A percentile compares a stretch with the other conserved stretches of the same genome.
phyloP scores from a whole-genome alignment of 345 rosid species.

The Anastatica hierochuntica region DNA sequence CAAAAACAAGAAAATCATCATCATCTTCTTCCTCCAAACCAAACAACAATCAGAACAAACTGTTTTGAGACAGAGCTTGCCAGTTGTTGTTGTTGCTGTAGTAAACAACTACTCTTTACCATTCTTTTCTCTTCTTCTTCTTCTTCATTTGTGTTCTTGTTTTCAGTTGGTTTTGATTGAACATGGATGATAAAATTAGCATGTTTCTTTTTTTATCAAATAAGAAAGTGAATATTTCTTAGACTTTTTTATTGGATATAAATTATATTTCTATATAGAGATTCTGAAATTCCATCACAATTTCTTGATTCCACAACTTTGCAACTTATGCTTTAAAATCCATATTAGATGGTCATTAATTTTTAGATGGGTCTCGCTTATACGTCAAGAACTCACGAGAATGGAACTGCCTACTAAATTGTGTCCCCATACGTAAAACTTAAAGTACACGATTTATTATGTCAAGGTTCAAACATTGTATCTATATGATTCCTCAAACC shows the following conservation, averaged over 20 bases:
- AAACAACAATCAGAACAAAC: conserved; percentile 33
- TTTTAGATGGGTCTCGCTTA: neutral
- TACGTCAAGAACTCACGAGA: conserved; percentile 4
- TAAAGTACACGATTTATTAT: neutral
- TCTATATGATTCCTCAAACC: too few species aligned
- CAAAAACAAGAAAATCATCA: conserved; percentile 56
- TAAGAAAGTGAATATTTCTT: conserved; percentile 2
- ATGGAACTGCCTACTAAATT: neutral
- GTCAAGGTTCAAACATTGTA: neutral
- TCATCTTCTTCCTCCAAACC: conserved; percentile 55
- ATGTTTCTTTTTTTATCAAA: conserved; percentile 7
- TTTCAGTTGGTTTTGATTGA: conserved; percentile 13
- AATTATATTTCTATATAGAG: too few species aligned
- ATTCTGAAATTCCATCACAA: too few species aligned
- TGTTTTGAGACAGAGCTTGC: conserved; percentile 34
- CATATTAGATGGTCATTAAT: neutral
- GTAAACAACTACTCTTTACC: conserved; percentile 10
- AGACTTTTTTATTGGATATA: too few species aligned
- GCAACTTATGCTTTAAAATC: neutral
- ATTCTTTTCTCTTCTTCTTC: conserved; percentile 10
- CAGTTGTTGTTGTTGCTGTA: conserved; percentile 5
- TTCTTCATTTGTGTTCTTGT: conserved; percentile 17
- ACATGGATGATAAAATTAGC: conserved; percentile 9
- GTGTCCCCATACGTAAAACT: neutral
- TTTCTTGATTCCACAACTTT: too few species aligned